Conservation (phyloP, 139 green algal genomes). For the Coccomyxa sp. region DNA sequence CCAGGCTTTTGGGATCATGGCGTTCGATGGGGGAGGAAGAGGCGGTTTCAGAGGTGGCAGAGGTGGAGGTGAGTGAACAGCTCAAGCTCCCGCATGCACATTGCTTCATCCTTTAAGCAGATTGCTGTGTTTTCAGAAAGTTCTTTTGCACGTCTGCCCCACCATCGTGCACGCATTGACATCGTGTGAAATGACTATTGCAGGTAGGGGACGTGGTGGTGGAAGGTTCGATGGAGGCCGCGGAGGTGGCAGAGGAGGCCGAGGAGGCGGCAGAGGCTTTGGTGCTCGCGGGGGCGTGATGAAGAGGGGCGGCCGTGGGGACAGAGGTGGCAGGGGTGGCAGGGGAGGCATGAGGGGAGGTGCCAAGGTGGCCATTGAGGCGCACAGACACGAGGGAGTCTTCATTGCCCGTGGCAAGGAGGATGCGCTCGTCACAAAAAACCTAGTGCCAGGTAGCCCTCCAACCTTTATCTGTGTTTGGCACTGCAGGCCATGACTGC, state of each 20-base stretch:
- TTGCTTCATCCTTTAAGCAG: too few relatives aligned
- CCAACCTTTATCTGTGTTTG: neutral
- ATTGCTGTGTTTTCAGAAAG: neutral
- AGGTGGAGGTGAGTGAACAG: neutral
- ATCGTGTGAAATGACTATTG: neutral
- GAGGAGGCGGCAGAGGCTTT: conserved; percentile 21
- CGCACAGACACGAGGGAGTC: conserved; percentile 92
- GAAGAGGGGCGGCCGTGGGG: conserved; percentile 28
- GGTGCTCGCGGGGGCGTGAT: conserved; percentile 26
- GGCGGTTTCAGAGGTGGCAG: conserved; percentile 3
- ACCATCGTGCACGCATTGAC: neutral
- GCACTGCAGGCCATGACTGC: too few relatives aligned
- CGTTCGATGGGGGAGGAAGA: neutral
- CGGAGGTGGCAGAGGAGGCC: conserved; percentile 29
- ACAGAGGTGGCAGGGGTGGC: conserved; percentile 37
- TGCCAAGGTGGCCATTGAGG: conserved; percentile 79
- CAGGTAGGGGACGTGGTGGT: conserved; percentile 22
- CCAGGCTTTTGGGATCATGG: neutral
- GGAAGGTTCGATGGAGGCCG: conserved; percentile 30
- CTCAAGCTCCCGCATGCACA: too few relatives aligned
- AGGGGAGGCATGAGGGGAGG: conserved; percentile 84
- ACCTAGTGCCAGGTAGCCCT: conserved; percentile 82
- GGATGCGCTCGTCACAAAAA: conserved; percentile 88
- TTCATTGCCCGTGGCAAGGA: conserved; percentile 99
- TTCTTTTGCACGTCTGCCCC: neutral